Base-by-base conservation (phyloP, 2,329 filamentous ascomycete genomes). In the Hirsutella thompsonii region DNA sequence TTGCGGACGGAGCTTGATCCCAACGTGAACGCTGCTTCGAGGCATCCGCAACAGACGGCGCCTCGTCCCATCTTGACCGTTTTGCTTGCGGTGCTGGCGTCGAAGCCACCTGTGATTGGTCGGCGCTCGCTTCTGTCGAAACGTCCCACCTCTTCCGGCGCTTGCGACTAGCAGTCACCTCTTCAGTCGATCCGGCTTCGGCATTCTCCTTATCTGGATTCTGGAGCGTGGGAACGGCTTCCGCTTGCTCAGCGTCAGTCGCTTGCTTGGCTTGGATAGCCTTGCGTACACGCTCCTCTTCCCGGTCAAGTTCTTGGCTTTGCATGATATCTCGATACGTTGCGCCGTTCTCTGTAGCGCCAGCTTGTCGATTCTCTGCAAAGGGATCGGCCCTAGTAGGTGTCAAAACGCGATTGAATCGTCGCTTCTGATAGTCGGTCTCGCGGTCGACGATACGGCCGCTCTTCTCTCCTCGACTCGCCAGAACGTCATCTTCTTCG, bases 101-200 rank as follows among this genome's bases (percentile, higher is more conserved):
- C 20, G 68, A 57, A n/a, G 67, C 62, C n/a, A 67, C 55, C 37
- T 69, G 62, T 14, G 64, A 55, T 19, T 70, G 68, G 30, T 75
- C 69, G 5, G 68, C 63, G 5, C 67, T 62, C 32, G 75, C 69
- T 6, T 73, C 68, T n/a, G 79, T 69, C 18, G 72, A 66, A 16
- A 89, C 80, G 60, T 95, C 90, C 92, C 92, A 98, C 61, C 92
- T 79, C 70, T 93, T 87, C 73, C 94, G 95, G 55, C 89, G 79
- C 72, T 92, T 92, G 45, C 81, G 76, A 28, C 79, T 76, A 20
- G 75, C 67, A 8, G 72, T 63, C 37, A 72, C 74, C 47, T 72
- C 69, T 52, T 82, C 75, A 38, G 83, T 73, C 39, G 82, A 74
- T 36, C 79, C 81, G 45, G 75, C 72, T 40, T 89, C 83, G 35